A percentile compares a stretch with the other conserved stretches of the same genome.
Conservation (phyloP, 805 yeast species). For the Dipodascus geniculatus region DNA sequence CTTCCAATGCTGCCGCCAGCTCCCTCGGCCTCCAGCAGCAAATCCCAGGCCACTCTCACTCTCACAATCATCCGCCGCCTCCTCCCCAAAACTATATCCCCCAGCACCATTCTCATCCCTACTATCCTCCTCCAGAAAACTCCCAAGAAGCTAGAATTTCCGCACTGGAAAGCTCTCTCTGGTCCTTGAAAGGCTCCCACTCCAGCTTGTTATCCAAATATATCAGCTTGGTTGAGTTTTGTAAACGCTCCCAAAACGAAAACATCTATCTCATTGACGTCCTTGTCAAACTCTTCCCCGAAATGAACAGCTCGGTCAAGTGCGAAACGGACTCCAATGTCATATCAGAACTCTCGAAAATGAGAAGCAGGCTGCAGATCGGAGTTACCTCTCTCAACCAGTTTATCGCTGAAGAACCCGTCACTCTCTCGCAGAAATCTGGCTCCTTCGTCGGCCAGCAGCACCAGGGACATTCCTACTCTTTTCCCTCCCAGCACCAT, state of each 20-base stretch:
- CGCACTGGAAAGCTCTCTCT: neutral
- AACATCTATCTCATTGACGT: neutral
- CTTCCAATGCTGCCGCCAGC: neutral
- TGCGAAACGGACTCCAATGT: neutral
- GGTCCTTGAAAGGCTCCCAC: neutral
- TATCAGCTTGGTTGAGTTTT: neutral
- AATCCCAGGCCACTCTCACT: neutral
- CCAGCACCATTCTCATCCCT: constrained; percentile 2
- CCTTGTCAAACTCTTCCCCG: neutral
- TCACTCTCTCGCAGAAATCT: neutral
- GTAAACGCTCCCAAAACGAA: neutral
- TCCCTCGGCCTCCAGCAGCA: neutral
- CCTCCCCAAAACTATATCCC: constrained; percentile 2
- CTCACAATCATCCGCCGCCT: too few species aligned
- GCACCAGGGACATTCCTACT: neutral
- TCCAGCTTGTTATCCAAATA: neutral
- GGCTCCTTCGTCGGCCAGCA: neutral
- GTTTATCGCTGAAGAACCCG: neutral
- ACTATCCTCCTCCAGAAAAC: constrained; percentile 1
- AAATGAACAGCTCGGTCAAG: neutral
- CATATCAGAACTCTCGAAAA: neutral
- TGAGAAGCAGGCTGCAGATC: neutral
- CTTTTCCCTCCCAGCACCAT: constrained; percentile 1
- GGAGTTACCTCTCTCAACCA: neutral
- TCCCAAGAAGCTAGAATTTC: neutral